phyloP scores from a whole-genome alignment of 1,284 basidiomycete genomes.

The Ceratobasidium sp. region DNA sequence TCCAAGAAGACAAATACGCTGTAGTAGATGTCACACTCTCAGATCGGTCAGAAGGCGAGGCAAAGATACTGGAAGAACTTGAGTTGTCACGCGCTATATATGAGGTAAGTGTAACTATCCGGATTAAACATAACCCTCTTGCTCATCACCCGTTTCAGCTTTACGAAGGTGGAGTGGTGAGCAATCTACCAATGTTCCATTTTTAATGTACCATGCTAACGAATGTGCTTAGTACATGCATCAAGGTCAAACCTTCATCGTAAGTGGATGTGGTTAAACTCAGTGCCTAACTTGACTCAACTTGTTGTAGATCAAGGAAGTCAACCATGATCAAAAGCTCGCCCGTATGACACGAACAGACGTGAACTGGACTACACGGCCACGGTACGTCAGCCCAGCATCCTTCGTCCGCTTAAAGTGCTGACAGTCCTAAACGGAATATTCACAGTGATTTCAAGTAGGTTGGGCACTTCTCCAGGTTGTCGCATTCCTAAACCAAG shows the following conservation, averaged over 20 bases:
- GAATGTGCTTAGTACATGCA: constrained; percentile 69
- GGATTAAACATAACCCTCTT: background rate
- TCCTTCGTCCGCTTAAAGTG: constrained; percentile 11
- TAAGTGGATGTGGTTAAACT: constrained; percentile 50
- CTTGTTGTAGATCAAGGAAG: constrained; percentile 68
- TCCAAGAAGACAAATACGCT: constrained; percentile 78
- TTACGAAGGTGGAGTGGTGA: constrained; percentile 57
- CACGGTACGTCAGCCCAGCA: constrained; percentile 58
- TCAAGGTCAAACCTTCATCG: constrained; percentile 77
- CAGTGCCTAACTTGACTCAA: constrained; percentile 18
- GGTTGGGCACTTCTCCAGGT: constrained; percentile 46
- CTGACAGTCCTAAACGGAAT: constrained; percentile 23
- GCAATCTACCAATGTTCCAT: constrained; percentile 19
- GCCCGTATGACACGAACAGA: constrained; percentile 75
- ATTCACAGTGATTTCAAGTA: constrained; percentile 71
- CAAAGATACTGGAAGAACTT: constrained; percentile 79
- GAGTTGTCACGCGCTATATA: constrained; percentile 85
- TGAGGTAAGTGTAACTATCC: constrained; percentile 67
- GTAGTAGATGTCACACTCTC: constrained; percentile 70
- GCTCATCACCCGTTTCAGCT: constrained; percentile 41
- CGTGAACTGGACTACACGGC: constrained; percentile 84
- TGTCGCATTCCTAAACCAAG: background rate
- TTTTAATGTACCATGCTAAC: background rate
- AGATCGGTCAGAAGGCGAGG: constrained; percentile 52
- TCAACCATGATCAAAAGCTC: constrained; percentile 78